Conservation (phyloP, 805 yeast genomes). For the Starmerella bombicola region DNA sequence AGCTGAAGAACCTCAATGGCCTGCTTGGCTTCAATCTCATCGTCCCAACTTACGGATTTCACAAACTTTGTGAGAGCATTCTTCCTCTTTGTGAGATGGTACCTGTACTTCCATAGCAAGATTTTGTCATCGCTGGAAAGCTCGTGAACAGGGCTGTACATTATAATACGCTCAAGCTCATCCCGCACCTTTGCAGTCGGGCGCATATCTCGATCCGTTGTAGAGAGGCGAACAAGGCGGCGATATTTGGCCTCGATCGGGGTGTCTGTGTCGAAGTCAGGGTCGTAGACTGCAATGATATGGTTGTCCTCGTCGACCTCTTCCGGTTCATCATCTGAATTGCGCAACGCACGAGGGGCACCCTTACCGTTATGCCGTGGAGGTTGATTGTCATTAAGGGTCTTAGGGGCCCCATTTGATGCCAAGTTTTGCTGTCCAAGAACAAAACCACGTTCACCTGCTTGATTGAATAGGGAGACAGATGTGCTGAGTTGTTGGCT, state of each 20-base stretch:
- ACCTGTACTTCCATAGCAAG: conserved; percentile 81
- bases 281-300: conserved; percentile 43
- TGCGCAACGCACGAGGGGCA: not conserved
- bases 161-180: conserved; percentile 53
- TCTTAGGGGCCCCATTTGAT: no score
- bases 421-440: not conserved
- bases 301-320: conserved; percentile 18
- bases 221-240: conserved; percentile 66
- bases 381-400: not conserved
- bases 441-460: conserved; percentile 2
- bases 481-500: conserved; percentile 24
- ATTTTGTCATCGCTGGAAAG: conserved; percentile 74
- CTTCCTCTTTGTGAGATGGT: conserved; percentile 57
- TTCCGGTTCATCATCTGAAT: not conserved
- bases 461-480: conserved; percentile 18
- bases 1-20: conserved; percentile 58
- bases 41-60: conserved; percentile 80
- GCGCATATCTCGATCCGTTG: conserved; percentile 65
- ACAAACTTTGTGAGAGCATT: conserved; percentile 67
- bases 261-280: conserved; percentile 55
- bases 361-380: not conserved
- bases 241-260: conserved; percentile 85
- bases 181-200: conserved; percentile 78
- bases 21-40: conserved; percentile 65
- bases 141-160: conserved; percentile 72